phyloP scores from a whole-genome alignment of 768 basidiomycete species.

The Trametes villosa region DNA sequence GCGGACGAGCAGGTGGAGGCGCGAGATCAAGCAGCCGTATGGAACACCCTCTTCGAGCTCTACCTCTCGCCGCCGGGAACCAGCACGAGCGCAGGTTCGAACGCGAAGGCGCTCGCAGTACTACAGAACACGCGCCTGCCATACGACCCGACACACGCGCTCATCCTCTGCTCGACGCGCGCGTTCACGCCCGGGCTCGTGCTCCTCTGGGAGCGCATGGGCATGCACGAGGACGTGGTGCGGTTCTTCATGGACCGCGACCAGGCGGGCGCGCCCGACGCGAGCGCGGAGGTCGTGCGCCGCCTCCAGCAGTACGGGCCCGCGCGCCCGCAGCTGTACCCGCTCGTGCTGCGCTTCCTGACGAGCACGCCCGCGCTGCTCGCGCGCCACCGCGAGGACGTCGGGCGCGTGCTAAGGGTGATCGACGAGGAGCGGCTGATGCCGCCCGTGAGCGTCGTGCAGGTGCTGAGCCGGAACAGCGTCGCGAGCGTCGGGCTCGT shows the following conservation, averaged over 20 bases:
- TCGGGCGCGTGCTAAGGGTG: slow-evolving; percentile 71
- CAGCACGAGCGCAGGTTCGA: slow-evolving; percentile 40
- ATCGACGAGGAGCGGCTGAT: slow-evolving; percentile 84
- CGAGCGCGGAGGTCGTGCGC: slow-evolving; percentile 63
- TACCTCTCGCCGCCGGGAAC: slow-evolving; percentile 69
- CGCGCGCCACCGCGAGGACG: slow-evolving; percentile 68
- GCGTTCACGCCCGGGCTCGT: slow-evolving; percentile 86
- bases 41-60: slow-evolving; percentile 95
- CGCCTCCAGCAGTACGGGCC: slow-evolving; percentile 78
- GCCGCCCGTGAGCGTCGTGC: slow-evolving; percentile 88
- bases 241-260: slow-evolving; percentile 90
- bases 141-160: slow-evolving; percentile 88
- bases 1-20: slow-evolving; percentile 56
- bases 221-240: slow-evolving; percentile 95
- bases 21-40: slow-evolving; percentile 80
- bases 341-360: slow-evolving; percentile 86
- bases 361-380: slow-evolving; percentile 81
- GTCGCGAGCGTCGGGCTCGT: slow-evolving; percentile 92
- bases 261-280: slow-evolving; percentile 37
- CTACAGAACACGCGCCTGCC: slow-evolving; percentile 65
- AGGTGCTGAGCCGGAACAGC: slow-evolving; percentile 84
- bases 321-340: slow-evolving; percentile 75
- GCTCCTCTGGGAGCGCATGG: slow-evolving; percentile 89
- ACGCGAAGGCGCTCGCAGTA: slow-evolving; percentile 74
- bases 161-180: slow-evolving; percentile 91